A percentile compares a stretch with the other conserved stretches of the same genome.
These are phyloP conservation scores for Boletus sensibilis DNA, from an alignment of 768 basidiomycete genomes.

Conservation along the genomic window DNA sequence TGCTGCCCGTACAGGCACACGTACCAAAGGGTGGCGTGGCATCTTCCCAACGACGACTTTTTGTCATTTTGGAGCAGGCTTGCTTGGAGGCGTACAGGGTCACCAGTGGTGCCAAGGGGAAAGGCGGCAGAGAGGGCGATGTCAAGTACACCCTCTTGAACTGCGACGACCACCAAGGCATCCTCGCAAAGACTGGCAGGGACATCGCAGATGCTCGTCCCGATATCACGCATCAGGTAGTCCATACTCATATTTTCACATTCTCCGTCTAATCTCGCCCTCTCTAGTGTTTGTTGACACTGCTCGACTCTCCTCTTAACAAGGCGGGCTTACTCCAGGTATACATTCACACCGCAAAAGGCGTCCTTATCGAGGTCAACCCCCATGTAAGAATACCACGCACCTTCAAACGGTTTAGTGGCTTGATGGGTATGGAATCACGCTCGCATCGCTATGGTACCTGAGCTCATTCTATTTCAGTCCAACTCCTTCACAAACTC, in stretches of 20 bases:
- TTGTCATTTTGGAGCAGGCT: constrained; percentile 90
- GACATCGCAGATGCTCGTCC: constrained; percentile 99
- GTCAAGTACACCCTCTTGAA: constrained; percentile 96
- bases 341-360: constrained; percentile 96
- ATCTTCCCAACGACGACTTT: constrained; percentile 65
- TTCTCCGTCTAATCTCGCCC: constrained; percentile 1
- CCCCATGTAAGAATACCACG: constrained; percentile 96
- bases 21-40: constrained; percentile 58
- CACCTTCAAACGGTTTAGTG: constrained; percentile 98
- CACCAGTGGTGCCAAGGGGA: constrained; percentile 55
- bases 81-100: constrained; percentile 95
- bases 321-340: constrained; percentile 96
- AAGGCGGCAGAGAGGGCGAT: constrained; percentile 59
- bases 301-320: constrained; percentile 97
- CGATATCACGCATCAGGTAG: constrained; percentile 97
- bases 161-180: constrained; percentile 99
- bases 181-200: constrained; percentile 93
- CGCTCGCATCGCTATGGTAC: background rate
- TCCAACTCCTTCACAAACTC: constrained; percentile 94
- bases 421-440: constrained; percentile 81
- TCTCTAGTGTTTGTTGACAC: constrained; percentile 83
- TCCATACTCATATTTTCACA: constrained; percentile 17
- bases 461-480: constrained; percentile 41
- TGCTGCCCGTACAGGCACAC: constrained; percentile 81
- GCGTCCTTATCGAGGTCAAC: constrained; percentile 96